Conservation (phyloP, 192 early-diverging fungal genomes). For the Mortierella alpina region DNA sequence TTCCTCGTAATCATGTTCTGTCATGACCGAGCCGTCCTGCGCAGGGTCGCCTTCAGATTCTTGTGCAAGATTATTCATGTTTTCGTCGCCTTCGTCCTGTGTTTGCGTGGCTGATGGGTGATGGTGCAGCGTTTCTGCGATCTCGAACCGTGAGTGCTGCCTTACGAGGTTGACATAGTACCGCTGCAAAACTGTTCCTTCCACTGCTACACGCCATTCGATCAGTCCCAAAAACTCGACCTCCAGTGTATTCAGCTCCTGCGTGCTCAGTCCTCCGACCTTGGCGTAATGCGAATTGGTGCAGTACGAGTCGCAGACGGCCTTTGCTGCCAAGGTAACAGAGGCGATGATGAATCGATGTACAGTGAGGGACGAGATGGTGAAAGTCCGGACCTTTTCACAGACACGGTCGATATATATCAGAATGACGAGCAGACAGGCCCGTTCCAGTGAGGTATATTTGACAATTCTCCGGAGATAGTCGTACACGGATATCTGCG, state of each 20-base stretch:
- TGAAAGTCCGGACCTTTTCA: slow-evolving; percentile 78
- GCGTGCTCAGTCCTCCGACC: slow-evolving; percentile 92
- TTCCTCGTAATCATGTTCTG: slow-evolving; percentile 44
- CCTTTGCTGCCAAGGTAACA: slow-evolving; percentile 87
- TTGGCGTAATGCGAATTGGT: slow-evolving; percentile 96
- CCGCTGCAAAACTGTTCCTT: slow-evolving; percentile 84
- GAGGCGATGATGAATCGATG: slow-evolving; percentile 95
- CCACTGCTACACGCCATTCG: slow-evolving; percentile 88
- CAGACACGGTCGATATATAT: slow-evolving; percentile 96
- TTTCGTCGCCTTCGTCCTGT: slow-evolving; percentile 15
- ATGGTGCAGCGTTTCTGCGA: slow-evolving; percentile 22
- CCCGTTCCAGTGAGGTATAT: slow-evolving; percentile 90
- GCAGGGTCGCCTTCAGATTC: slow-evolving; percentile 32
- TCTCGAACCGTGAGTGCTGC: slow-evolving; percentile 73
- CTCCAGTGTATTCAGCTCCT: slow-evolving; percentile 94
- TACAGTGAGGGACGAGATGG: slow-evolving; percentile 92
- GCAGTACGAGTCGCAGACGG: slow-evolving; percentile 92
- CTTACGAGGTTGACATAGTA: slow-evolving; percentile 93
- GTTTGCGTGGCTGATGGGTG: slow-evolving; percentile 6
- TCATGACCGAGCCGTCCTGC: slow-evolving; percentile 14
- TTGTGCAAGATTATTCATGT: slow-evolving; percentile 14
- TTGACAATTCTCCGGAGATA: slow-evolving; percentile 92
- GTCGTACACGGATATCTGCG: slow-evolving; percentile 86
- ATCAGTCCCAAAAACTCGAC: slow-evolving; percentile 90
- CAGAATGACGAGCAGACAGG: slow-evolving; percentile 87